These are phyloP conservation scores for Candida corydali DNA, from an alignment of 805 yeast species.

Conservation along the genomic window DNA sequence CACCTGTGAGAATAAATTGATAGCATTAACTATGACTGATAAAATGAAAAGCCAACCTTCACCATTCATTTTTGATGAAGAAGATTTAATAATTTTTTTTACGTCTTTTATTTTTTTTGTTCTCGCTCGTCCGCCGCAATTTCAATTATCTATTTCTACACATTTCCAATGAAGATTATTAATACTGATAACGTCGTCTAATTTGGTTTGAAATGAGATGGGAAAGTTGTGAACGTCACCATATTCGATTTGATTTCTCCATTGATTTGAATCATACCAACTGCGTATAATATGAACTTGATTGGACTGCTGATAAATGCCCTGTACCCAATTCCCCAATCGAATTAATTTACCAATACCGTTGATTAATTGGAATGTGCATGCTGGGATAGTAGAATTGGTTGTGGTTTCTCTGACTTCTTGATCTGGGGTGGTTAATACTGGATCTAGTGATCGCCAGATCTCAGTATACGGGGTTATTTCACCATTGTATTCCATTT, in stretches of 20 bases:
- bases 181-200: constrained; percentile 7
- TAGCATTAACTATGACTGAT: constrained; percentile 81
- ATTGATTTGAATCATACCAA: constrained; percentile 14
- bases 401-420: constrained; percentile 21
- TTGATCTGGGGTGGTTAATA: constrained; percentile 20
- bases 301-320: constrained; percentile 31
- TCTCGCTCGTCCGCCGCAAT: no score
- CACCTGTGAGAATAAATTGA: constrained; percentile 86
- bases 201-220: constrained; percentile 13
- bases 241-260: constrained; percentile 24
- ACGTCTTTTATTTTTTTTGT: neutral
- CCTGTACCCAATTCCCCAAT: constrained; percentile 53
- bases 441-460: constrained; percentile 49
- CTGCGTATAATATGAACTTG: constrained; percentile 23
- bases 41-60: constrained; percentile 48
- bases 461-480: constrained; percentile 46
- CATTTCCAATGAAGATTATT: constrained; percentile 15
- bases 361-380: constrained; percentile 6
- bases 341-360: constrained; percentile 41
- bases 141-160: constrained; percentile 12
- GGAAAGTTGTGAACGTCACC: constrained; percentile 25
- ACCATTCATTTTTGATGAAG: constrained; percentile 8
- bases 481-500: constrained; percentile 40
- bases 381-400: constrained; percentile 4
- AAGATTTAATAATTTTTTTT: neutral